These are phyloP conservation scores for Rubia tinctorum DNA, from an alignment of 305 asterid genomes.

Conservation along the genomic window DNA sequence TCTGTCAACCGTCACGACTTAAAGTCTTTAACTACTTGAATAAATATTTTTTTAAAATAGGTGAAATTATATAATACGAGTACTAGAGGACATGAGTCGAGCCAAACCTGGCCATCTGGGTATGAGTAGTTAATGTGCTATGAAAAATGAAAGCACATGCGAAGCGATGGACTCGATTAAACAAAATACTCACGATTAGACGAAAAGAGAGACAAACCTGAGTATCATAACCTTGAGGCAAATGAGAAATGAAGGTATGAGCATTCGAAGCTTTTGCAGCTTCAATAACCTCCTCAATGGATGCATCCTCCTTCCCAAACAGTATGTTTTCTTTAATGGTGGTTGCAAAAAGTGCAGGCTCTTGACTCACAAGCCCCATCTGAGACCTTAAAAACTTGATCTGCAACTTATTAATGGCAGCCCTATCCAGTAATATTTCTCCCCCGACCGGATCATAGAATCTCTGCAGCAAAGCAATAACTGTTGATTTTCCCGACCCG, in stretches of 20 bases:
- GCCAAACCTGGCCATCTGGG: not conserved
- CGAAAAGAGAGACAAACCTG: constrained; percentile 42
- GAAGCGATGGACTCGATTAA: too few species aligned
- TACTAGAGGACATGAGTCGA: too few species aligned
- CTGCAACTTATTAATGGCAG: constrained; percentile 43
- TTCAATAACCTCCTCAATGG: constrained; percentile 65
- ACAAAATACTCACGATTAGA: not conserved
- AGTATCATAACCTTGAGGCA: constrained; percentile 91
- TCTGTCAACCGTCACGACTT: not conserved
- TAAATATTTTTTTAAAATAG: too few species aligned
- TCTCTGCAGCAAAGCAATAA: too few species aligned
- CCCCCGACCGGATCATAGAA: too few species aligned
- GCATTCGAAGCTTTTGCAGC: constrained; percentile 95
- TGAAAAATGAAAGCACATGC: too few species aligned
- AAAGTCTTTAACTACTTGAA: too few species aligned
- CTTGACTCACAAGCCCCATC: constrained; percentile 99
- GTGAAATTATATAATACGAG: too few species aligned
- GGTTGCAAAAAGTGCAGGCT: constrained; percentile 87
- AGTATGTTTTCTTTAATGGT: constrained; percentile 79
- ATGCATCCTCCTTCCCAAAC: constrained; percentile 86
- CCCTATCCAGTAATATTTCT: too few species aligned
- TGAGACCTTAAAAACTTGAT: constrained; percentile 93
- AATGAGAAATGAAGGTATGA: constrained; percentile 70
- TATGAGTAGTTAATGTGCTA: too few species aligned
- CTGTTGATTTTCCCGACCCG: too few species aligned